Conservation (phyloP, 2,329 filamentous ascomycete genomes). For the Colletotrichum lentis region DNA sequence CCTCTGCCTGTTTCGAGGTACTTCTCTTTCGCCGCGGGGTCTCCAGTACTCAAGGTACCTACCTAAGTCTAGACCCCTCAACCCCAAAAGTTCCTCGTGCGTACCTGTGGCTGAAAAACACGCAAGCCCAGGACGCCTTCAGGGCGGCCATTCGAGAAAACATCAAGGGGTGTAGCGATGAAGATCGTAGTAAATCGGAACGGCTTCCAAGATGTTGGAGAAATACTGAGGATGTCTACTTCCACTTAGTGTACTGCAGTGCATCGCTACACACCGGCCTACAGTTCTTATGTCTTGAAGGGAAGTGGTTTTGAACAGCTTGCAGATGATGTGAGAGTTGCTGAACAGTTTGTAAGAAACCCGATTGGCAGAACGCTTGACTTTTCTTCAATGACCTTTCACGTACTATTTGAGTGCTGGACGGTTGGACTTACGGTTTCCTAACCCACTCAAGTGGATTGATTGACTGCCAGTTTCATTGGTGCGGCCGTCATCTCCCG, state of each 20-base stretch:
- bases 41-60: not conserved
- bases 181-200: slow-evolving; percentile 24
- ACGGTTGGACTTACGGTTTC: not conserved
- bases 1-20: slow-evolving; percentile 21
- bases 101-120: slow-evolving; percentile 22
- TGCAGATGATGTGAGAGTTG: slow-evolving; percentile 16
- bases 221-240: not conserved
- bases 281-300: slow-evolving; percentile 15
- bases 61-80: not conserved
- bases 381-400: slow-evolving; percentile 28
- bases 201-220: not conserved
- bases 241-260: slow-evolving; percentile 2
- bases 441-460: slow-evolving; percentile 9
- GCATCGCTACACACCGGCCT: slow-evolving; percentile 13
- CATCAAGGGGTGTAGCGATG: not conserved
- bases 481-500: slow-evolving; percentile 23
- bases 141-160: not conserved
- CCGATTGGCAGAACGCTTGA: not conserved
- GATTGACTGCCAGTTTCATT: slow-evolving; percentile 18
- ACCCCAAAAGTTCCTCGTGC: not conserved
- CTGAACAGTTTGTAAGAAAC: not conserved
- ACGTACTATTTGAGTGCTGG: slow-evolving; percentile 4
- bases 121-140: not conserved
- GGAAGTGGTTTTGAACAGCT: slow-evolving; percentile 17
- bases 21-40: slow-evolving; percentile 10